These are phyloP conservation scores for Curvularia spicifera DNA, from an alignment of 2,329 filamentous ascomycete genomes.

Conservation along the genomic window DNA sequence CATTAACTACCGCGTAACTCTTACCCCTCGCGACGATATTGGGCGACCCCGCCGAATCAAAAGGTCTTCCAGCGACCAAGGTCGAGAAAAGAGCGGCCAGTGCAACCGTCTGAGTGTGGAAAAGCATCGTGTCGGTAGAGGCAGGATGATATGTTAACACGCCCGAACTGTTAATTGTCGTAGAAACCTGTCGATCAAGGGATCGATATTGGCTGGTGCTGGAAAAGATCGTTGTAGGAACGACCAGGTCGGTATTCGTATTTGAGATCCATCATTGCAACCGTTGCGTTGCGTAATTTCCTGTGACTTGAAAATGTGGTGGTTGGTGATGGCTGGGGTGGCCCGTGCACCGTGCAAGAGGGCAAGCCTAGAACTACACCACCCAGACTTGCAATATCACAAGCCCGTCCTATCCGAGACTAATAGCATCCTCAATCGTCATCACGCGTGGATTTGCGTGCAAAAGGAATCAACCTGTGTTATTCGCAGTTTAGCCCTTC, in stretches of 20 bases:
- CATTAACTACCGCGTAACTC: conserved; percentile 50
- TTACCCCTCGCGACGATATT: conserved; percentile 36
- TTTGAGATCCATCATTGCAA: conserved; percentile 31
- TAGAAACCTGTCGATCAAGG: conserved; percentile 20
- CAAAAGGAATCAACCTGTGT: neutral
- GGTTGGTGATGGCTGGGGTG: conserved; percentile 39
- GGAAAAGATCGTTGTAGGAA: conserved; percentile 12
- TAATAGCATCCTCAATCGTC: neutral
- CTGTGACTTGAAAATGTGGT: conserved; percentile 40
- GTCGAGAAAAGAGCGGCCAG: conserved; percentile 33
- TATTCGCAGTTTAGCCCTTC: neutral
- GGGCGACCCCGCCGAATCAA: conserved; percentile 28
- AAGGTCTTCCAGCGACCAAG: conserved; percentile 33
- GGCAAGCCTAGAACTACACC: conserved; percentile 8
- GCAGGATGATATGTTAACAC: conserved; percentile 20
- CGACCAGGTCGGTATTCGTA: conserved; percentile 21
- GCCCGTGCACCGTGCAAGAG: conserved; percentile 18
- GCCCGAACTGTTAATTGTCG: conserved; percentile 11
- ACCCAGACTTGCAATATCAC: conserved; percentile 3
- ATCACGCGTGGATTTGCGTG: neutral
- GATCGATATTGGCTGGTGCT: conserved; percentile 16
- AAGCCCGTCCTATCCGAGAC: neutral
- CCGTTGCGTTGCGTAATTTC: conserved; percentile 23
- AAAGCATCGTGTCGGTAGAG: conserved; percentile 32
- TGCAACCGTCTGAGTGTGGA: conserved; percentile 30